Conservation (phyloP, 176 grass and related monocot species). For the Carex cristatella region DNA sequence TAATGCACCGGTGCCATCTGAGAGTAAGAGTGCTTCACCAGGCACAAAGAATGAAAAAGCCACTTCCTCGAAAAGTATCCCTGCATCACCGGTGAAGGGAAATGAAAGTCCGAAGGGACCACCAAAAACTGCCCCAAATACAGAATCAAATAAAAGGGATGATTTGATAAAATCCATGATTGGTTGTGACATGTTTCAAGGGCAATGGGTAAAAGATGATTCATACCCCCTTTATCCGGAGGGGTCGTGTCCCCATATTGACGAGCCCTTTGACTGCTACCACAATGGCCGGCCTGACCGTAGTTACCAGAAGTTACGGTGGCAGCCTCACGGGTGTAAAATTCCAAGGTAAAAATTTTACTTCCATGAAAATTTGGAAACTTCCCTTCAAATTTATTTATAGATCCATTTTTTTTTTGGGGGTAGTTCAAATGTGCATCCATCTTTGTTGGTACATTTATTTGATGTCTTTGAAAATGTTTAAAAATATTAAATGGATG, state of each 20-base stretch:
- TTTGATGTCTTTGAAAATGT: background rate
- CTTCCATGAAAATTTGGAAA: conserved; percentile 7
- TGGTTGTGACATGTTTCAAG: conserved; percentile 68
- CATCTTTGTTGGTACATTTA: background rate
- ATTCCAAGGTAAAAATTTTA: conserved; percentile 69
- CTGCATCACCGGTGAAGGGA: conserved; percentile 15
- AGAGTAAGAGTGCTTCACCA: conserved; percentile 10
- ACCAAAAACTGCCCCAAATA: conserved; percentile 1
- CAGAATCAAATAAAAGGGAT: conserved; percentile 19
- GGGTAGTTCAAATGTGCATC: background rate
- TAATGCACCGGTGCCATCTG: background rate
- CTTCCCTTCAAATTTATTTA: background rate
- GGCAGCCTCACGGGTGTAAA: conserved; percentile 70
- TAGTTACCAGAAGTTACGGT: conserved; percentile 73
- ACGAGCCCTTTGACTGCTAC: conserved; percentile 86
- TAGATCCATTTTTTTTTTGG: background rate
- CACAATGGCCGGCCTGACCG: conserved; percentile 73
- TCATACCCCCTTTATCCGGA: conserved; percentile 74
- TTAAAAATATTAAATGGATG: background rate
- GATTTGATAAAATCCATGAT: conserved; percentile 64
- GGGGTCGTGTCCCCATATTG: conserved; percentile 77
- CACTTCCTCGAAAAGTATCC: background rate
- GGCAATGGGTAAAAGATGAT: conserved; percentile 75
- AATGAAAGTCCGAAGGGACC: background rate
- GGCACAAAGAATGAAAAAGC: background rate